These are phyloP conservation scores for Colletotrichum brevisporum DNA, from an alignment of 2,329 filamentous ascomycete genomes.

Conservation along the genomic window DNA sequence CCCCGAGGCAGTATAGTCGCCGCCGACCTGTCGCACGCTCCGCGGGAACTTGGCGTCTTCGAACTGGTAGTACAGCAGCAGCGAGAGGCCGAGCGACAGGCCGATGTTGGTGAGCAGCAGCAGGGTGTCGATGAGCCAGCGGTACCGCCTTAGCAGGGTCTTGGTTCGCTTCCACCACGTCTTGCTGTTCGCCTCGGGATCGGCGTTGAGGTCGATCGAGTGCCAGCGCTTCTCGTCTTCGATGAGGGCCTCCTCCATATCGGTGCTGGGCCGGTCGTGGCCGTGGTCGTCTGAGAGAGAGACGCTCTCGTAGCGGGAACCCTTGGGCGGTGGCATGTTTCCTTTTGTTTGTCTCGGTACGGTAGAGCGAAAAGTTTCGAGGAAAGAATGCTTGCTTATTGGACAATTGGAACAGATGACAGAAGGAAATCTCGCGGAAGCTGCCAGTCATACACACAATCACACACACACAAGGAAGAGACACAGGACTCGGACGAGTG, in stretches of 20 bases:
- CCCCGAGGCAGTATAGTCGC: slow-evolving; percentile 53
- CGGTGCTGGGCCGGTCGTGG: slow-evolving; percentile 33
- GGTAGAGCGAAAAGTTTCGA: not conserved
- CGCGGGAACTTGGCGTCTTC: slow-evolving; percentile 26
- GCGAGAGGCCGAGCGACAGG: slow-evolving; percentile 28
- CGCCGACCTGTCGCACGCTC: slow-evolving; percentile 52
- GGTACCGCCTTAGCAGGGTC: slow-evolving; percentile 9
- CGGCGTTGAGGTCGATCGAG: slow-evolving; percentile 16
- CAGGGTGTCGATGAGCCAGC: slow-evolving; percentile 36
- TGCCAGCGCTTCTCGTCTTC: slow-evolving; percentile 40
- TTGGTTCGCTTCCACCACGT: slow-evolving; percentile 28
- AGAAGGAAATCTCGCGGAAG: not conserved
- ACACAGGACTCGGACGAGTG: not conserved
- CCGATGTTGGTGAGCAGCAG: slow-evolving; percentile 38
- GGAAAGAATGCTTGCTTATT: not conserved
- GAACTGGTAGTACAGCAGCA: slow-evolving; percentile 39
- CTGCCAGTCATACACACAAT: not conserved
- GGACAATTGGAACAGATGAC: not conserved
- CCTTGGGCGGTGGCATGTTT: slow-evolving; percentile 12
- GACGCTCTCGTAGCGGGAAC: slow-evolving; percentile 7
- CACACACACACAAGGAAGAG: too few relatives aligned
- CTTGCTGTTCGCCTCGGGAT: not conserved
- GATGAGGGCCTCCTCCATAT: slow-evolving; percentile 34
- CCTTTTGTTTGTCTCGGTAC: not conserved
- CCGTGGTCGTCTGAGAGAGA: slow-evolving; percentile 20